Conservation (phyloP, 179 eudicot genomes). For the Silene noctiflora region DNA sequence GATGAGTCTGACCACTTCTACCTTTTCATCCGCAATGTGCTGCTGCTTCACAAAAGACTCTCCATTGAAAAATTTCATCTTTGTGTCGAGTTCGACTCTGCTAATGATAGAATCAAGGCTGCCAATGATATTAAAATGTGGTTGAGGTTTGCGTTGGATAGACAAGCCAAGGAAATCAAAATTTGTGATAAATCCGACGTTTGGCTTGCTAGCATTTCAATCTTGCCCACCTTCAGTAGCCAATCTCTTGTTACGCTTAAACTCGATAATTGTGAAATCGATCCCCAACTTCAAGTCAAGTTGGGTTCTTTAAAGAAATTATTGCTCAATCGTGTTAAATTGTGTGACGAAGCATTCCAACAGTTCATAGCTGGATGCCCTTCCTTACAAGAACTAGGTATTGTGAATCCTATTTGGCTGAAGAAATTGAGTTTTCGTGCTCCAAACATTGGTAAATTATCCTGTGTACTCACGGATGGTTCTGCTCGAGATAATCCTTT, state of each 20-base stretch:
- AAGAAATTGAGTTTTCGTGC: background rate
- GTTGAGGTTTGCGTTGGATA: background rate
- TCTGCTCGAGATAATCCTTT: background rate
- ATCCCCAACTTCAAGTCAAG: background rate
- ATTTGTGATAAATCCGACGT: background rate
- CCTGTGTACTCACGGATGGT: background rate
- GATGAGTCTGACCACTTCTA: background rate
- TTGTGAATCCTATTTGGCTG: background rate
- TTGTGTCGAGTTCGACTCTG: background rate
- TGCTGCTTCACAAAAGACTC: background rate
- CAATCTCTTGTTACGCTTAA: conserved; percentile 17
- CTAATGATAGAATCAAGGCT: background rate
- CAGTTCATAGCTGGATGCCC: conserved; percentile 13
- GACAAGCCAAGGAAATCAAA: background rate
- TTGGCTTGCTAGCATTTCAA: background rate
- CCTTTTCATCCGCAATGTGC: conserved; percentile 4
- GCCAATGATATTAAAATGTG: background rate
- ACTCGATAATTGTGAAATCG: background rate
- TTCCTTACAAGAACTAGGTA: conserved; percentile 8
- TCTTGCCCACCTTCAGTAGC: background rate
- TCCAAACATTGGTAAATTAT: conserved; percentile 7
- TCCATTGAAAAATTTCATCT: conserved; percentile 7
- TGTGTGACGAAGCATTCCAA: background rate
- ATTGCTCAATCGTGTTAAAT: background rate
- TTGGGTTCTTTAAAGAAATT: conserved; percentile 14